These are phyloP conservation scores for Lecanoromycetidae sp. DNA, from an alignment of 2,329 filamentous ascomycete species.

Conservation along the genomic window DNA sequence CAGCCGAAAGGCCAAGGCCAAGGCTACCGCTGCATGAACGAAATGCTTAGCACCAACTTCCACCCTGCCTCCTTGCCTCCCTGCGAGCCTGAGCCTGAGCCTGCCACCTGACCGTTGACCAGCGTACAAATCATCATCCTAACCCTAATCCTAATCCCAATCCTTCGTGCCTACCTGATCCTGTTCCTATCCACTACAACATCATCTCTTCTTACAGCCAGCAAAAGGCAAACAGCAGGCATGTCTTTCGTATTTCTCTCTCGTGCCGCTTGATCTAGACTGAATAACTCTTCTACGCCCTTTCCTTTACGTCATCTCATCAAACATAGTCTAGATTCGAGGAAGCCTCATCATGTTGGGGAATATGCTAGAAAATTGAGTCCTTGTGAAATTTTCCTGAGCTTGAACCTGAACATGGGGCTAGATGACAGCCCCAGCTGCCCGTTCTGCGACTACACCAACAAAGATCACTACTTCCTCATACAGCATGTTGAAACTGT, in stretches of 20 bases:
- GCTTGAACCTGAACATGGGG: not conserved
- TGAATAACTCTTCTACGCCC: not conserved
- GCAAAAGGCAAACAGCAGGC: constrained; percentile 1
- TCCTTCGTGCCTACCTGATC: not conserved
- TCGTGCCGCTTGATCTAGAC: not conserved
- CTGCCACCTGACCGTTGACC: not conserved
- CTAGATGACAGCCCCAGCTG: constrained; percentile 21
- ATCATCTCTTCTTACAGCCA: too few species aligned
- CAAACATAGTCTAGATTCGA: not conserved
- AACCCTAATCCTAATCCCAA: too few species aligned
- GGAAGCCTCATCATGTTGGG: not conserved
- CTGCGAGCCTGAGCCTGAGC: not conserved
- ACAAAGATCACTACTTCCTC: constrained; percentile 30
- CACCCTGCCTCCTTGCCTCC: not conserved
- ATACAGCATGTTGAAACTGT: constrained; percentile 34
- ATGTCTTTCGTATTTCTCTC: not conserved
- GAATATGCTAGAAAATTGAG: too few species aligned
- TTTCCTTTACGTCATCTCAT: not conserved
- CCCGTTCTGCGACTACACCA: constrained; percentile 35
- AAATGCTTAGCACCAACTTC: constrained; percentile 7
- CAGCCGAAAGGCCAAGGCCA: not conserved
- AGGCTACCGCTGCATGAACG: not conserved
- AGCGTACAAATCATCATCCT: not conserved
- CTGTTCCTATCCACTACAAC: too few species aligned
- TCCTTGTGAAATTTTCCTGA: not conserved